Base-by-base conservation (phyloP, 2,329 filamentous ascomycete species). In the Pyrenophora teres region DNA sequence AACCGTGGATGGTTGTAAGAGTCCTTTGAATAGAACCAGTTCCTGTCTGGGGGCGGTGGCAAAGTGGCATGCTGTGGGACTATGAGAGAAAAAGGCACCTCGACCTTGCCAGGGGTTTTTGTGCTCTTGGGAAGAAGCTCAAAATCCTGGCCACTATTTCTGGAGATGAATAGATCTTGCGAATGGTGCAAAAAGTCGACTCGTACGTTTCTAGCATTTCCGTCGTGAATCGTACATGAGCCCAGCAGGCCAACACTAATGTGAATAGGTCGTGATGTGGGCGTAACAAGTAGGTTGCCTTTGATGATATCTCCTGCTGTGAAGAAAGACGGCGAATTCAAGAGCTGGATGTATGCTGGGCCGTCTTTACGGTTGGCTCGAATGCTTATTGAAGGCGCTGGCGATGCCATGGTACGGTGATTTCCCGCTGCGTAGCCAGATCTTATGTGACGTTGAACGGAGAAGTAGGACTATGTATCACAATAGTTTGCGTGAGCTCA, bases 51-150 rank as follows among this genome's bases (percentile, higher is more conserved):
- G 16, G 61, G 60, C 21, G 56, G 62, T 6, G 46, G 27, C 36
- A 57, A 38, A n/a, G 51, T 57, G 6, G 57, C 63, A 12, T 43
- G 32, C 5, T 57, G 57, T 3, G 65, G 63, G 40, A 65, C 68
- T n/a, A 33, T 59, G 39, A 70, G 65, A 35, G 62, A 52, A 32
- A 70, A 70, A 12, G 60, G 59, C 1, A 70, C 41, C 39, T 69
- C 65, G 2, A 65, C 61, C 39, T 58, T 63, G 13, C 58, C 60
- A 16, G 62, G 57, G 4, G 37, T 31, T 8, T 53, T 56, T 31
- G 60, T 58, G 35, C 61, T 66, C 40, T 51, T 54, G 23, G 50
- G 51, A 3, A 64, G 25, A 36, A 65, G 62, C 19, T 70, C 63
- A 30, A 65, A 64, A 30, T 62, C 56, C 38, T 57, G 54, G 25